Evolutionary conservation across 345 rosid genomes (phyloP), one percentile per base, ranked within the genome.

Genomic region (Bruguiera gymnorhiza): DNA sequence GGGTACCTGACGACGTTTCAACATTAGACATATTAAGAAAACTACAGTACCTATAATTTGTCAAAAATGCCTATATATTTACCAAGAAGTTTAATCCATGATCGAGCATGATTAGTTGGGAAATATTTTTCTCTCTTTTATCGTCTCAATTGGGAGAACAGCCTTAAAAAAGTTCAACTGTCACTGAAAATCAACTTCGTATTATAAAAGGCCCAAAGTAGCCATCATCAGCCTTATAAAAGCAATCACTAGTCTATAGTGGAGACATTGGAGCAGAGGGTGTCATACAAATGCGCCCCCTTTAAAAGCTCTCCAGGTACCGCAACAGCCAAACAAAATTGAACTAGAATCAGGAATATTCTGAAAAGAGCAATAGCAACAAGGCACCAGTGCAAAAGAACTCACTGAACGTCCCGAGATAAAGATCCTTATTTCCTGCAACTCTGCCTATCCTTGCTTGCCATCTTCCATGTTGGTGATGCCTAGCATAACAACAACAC

Each of bases 381-480:
- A 8, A 63, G 31, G 55, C 26, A 50, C 27, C 5, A 39, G 6
- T 16, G 3, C 50, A 63, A 8, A 34, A 66, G 39, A 70, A 84
- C 89, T 80, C 67, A 89, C 96, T 83, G 76, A 89, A 89, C 27
- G 96, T 89, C 69, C 96, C 96, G 18, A 89, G 96, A 74, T 89
- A 89, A 73, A 89, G 96, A 73, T 89, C 96, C 73, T 89, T 89
- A 86, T 89, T 89, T 71, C 96, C 96, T 7, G 96, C 92, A 57
- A 89, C 96, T 48, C 96, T 85, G 26, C 96, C 96, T 16, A 89
- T 89, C 76, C 96, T 78, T 60, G 96, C 93, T 81, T 89, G 96
- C 96, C 96, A 89, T 70, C 96, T 85, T 26, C 96, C 96, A 75
- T 89, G 96, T 73, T 89, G 96, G 65, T 89, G 96, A 80, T 89